A percentile compares a stretch with the other conserved stretches of the same genome.
phyloP scores from a whole-genome alignment of 805 yeast species.

The Spathaspora gorwiae region DNA sequence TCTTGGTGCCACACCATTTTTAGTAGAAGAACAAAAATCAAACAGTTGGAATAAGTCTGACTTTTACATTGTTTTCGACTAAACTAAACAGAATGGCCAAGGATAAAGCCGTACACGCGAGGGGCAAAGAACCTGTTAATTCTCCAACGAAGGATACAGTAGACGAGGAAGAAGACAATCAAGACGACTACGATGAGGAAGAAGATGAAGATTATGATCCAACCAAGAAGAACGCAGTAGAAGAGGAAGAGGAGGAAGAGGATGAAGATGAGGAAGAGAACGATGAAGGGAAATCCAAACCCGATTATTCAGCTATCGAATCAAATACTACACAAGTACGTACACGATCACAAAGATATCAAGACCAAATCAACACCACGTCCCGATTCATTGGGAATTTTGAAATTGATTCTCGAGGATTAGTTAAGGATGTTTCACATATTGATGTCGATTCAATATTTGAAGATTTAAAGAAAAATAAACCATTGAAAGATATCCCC shows the following conservation, averaged over 20 bases:
- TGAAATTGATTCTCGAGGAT: conserved; percentile 9
- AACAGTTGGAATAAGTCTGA: no score
- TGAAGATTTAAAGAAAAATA: conserved; percentile 16
- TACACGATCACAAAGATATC: conserved; percentile 60
- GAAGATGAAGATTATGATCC: conserved; percentile 10
- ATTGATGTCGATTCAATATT: conserved; percentile 33
- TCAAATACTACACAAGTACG: conserved; percentile 53
- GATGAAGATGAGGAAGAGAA: conserved; percentile 15
- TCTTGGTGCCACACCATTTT: no score
- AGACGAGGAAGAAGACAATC: neutral
- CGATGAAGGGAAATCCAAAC: conserved; percentile 26
- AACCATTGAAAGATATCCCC: conserved; percentile 1
- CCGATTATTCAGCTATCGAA: conserved; percentile 51
- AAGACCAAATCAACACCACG: conserved; percentile 24
- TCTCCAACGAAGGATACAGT: no score
- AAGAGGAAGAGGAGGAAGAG: conserved; percentile 26
- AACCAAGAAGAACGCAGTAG: conserved; percentile 17
- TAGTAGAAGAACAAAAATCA: no score
- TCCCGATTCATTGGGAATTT: conserved; percentile 10
- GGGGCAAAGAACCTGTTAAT: no score
- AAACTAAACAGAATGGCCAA: no score
- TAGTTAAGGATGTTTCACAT: conserved; percentile 8
- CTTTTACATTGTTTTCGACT: no score
- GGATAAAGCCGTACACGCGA: no score
- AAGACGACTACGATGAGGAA: conserved; percentile 7